Base-by-base conservation (phyloP, 768 basidiomycete genomes). In the Boletus coccyginus region DNA sequence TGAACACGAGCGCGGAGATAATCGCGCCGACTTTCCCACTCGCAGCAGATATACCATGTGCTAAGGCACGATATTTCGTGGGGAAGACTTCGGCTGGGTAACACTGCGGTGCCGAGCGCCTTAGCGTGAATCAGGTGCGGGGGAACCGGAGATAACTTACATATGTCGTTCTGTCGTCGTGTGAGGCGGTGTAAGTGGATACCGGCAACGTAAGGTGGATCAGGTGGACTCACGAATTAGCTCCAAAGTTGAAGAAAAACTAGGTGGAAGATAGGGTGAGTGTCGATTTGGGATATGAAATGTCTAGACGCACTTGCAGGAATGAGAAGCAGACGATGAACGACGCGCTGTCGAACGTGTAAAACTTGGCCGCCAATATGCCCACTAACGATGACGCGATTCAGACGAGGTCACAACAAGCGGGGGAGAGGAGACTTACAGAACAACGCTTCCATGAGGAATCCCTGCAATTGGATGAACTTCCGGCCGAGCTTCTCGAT, bases 221-320 rank as follows among this genome's bases (percentile, higher is more conserved):
- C 14, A 51, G 6, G 10, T 39, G 13, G 16, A 62, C 82, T 60
- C 64, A 85, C 79, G 82, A 74, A 65, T 89, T 90, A 4, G 87
- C 85, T 19, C 89, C 88, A 63, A 89, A 91, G 74, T 90, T 90
- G 78, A 90, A 90, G 78, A 90, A 88, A 75, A 88, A 88, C 76
- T 84, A 57, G 0, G 45, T 19, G n/a, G 24, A 16, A 7, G 24
- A 40, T 11, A 57, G 31, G 16, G 49, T 58, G 9, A 62, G 57
- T n/a, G 19, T 9, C 44, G 29, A 6, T 33, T 19, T 5, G 13
- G 8, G 12, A 16, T 19, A 35, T 4, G 1, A 52, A 13, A 33
- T 24, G 13, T n/a, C 31, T 41, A 32, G 10, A 55, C 64, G 12
- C 35, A 81, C 77, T 71, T 88, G 87, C 24, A 90, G 73, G 61